These are phyloP conservation scores for Ligustrum vulgare DNA, from an alignment of 257 asterid species.

Conservation along the genomic window DNA sequence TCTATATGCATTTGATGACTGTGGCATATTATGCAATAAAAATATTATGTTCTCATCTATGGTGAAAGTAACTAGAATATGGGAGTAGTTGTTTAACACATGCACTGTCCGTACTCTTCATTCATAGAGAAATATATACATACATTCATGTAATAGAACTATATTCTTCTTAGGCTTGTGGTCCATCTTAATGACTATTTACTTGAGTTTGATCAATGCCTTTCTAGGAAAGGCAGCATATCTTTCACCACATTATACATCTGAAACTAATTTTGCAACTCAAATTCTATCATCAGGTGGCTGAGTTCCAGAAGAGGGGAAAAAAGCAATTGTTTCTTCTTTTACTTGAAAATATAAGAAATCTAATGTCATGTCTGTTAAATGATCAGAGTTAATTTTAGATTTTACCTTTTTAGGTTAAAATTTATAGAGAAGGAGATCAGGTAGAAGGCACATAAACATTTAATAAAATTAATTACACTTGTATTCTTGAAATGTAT, in stretches of 20 bases:
- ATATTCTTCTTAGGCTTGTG: background rate
- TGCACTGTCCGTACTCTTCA: too few relatives aligned
- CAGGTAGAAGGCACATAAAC: background rate
- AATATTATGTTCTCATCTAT: background rate
- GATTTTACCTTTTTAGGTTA: background rate
- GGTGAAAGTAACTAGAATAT: background rate
- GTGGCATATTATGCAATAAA: too few relatives aligned
- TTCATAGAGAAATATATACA: too few relatives aligned
- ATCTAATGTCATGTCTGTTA: too few relatives aligned
- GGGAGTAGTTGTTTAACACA: background rate
- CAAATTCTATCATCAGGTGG: background rate
- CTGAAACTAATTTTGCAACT: background rate
- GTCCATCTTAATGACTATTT: background rate
- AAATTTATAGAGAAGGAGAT: conserved; percentile 7
- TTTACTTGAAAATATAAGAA: background rate
- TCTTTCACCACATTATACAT: background rate
- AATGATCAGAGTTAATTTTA: too few relatives aligned
- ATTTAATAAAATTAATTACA: too few relatives aligned
- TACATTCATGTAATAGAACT: too few relatives aligned
- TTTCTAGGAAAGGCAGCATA: background rate
- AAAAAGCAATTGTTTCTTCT: background rate
- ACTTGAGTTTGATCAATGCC: background rate
- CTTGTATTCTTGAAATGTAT: too few relatives aligned
- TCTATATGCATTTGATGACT: too few relatives aligned
- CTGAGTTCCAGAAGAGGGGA: background rate